Percentiles rank a stretch among this genome's conserved stretches.
phyloP scores from a whole-genome alignment of 192 early-diverging fungal species.

The Cetraspora pellucida region DNA sequence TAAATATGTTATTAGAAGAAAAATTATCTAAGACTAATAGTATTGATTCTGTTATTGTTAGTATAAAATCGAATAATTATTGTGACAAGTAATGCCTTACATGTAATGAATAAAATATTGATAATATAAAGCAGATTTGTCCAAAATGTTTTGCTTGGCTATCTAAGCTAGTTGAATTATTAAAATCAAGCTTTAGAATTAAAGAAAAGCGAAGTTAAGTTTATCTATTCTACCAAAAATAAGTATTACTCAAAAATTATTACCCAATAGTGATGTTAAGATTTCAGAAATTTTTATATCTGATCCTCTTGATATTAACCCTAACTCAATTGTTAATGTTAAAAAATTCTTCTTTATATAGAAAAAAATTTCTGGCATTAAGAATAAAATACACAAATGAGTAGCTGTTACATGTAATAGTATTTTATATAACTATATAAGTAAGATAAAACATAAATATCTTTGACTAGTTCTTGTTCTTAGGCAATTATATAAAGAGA shows the following conservation, averaged over 20 bases:
- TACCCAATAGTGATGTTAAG: neutral
- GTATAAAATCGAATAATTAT: neutral
- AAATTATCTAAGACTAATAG: conserved; percentile 14
- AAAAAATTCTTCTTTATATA: conserved; percentile 9
- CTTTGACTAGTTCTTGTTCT: conserved; percentile 15
- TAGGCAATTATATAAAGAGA: conserved; percentile 27
- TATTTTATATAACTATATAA: too few relatives aligned
- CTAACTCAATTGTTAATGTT: conserved; percentile 17
- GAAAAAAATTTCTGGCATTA: conserved; percentile 14
- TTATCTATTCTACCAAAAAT: neutral
- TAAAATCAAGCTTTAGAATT: neutral
- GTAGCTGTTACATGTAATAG: conserved; percentile 18
- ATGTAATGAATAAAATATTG: conserved; percentile 23
- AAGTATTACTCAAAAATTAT: conserved; percentile 16
- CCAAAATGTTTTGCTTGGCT: neutral
- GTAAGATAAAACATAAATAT: conserved; percentile 2
- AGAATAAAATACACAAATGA: conserved; percentile 18
- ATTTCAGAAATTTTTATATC: too few relatives aligned
- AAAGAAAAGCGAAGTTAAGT: neutral
- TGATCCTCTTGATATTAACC: conserved; percentile 15
- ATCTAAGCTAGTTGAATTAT: conserved; percentile 18
- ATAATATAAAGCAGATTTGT: conserved; percentile 26
- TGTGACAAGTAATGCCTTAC: neutral
- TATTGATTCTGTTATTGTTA: conserved; percentile 10
- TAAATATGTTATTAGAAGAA: too few relatives aligned